A percentile compares a stretch with the other conserved stretches of the same genome.
phyloP scores from a whole-genome alignment of 2,329 filamentous ascomycete genomes.

The Pseudogymnoascus sp. region DNA sequence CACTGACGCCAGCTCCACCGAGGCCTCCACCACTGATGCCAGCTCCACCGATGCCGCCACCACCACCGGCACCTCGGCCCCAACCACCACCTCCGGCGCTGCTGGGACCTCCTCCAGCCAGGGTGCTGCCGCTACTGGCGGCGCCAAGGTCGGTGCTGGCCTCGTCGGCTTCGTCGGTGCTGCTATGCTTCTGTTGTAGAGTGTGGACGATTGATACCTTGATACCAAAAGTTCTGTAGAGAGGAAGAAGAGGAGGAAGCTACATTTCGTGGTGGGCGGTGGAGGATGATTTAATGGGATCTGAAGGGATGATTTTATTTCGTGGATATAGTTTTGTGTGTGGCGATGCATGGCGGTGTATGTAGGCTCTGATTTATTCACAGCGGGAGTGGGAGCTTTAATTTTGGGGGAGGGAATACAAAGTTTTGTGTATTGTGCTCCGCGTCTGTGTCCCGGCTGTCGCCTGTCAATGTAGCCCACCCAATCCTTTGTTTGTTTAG shows the following conservation, averaged over 20 bases:
- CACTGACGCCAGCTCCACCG: background rate
- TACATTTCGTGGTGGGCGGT: background rate
- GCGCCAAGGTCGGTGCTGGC: background rate
- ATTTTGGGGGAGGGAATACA: background rate
- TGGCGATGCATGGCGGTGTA: background rate
- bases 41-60: background rate
- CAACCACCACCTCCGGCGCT: background rate
- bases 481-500: background rate
- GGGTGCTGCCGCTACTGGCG: background rate
- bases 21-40: background rate
- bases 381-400: background rate
- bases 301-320: background rate
- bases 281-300: background rate
- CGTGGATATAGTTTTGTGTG: conserved; percentile 1
- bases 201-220: background rate
- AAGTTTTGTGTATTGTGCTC: background rate
- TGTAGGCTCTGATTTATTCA: conserved; percentile 3
- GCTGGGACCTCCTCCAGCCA: background rate
- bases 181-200: conserved; percentile 4
- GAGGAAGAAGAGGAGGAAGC: background rate
- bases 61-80: background rate
- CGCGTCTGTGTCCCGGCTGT: background rate
- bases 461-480: background rate
- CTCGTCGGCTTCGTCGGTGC: background rate
- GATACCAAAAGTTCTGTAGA: background rate